Conservation (phyloP, 306 rosid species). For the Gastrolobium villosum region DNA sequence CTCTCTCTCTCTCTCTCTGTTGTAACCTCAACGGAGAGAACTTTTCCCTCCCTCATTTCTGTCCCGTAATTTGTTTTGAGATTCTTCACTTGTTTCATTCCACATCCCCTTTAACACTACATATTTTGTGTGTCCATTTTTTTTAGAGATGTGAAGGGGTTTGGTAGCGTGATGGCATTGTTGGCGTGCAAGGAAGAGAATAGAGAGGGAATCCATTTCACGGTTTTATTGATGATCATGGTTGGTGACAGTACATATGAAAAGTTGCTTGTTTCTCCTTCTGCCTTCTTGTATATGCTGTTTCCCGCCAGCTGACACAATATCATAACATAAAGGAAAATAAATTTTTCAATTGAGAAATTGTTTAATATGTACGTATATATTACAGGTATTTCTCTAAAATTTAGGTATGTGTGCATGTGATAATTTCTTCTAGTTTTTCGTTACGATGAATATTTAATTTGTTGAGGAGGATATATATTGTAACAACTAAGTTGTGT, state of each 20-base stretch:
- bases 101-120: neutral
- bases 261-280: slow-evolving; percentile 48
- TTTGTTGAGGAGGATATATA: too few species aligned
- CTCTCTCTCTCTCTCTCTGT: slow-evolving; percentile 52
- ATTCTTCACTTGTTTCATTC: neutral
- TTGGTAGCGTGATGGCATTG: neutral
- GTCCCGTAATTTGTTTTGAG: slow-evolving; percentile 40
- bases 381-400: too few species aligned
- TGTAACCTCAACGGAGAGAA: slow-evolving; percentile 45
- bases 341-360: too few species aligned
- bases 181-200: slow-evolving; percentile 44
- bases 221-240: slow-evolving; percentile 20
- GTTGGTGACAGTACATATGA: slow-evolving; percentile 21
- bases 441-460: too few species aligned
- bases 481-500: too few species aligned
- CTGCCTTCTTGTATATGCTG: slow-evolving; percentile 51
- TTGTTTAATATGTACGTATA: too few species aligned
- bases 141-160: neutral
- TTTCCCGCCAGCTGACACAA: slow-evolving; percentile 82
- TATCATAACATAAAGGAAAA: neutral
- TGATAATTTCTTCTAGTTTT: too few species aligned
- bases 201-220: neutral
- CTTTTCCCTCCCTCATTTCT: neutral
- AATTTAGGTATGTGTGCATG: too few species aligned
- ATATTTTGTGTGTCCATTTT: neutral